phyloP scores from a whole-genome alignment of 1,284 basidiomycete species.

The Coniferiporia weirii region DNA sequence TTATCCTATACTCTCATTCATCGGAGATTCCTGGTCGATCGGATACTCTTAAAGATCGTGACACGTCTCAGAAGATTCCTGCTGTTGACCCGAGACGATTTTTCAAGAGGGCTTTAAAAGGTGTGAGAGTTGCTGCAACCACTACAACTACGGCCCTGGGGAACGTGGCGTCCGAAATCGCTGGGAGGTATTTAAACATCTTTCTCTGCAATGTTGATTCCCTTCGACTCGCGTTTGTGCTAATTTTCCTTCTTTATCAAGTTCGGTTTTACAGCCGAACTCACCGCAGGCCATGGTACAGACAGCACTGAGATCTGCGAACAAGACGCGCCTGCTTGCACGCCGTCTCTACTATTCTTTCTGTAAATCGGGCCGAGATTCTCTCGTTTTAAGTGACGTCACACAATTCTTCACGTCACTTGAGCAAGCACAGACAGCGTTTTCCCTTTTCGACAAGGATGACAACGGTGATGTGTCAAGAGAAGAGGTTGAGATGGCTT shows the following conservation, averaged over 20 bases:
- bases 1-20: slow-evolving; percentile 77
- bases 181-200: slow-evolving; percentile 44
- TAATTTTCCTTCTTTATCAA: slow-evolving; percentile 22
- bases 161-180: slow-evolving; percentile 70
- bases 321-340: slow-evolving; percentile 81
- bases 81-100: slow-evolving; percentile 55
- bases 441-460: slow-evolving; percentile 81
- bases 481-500: slow-evolving; percentile 76
- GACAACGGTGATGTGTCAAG: slow-evolving; percentile 71
- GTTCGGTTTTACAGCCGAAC: slow-evolving; percentile 83
- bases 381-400: slow-evolving; percentile 68
- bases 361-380: slow-evolving; percentile 54
- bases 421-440: slow-evolving; percentile 63
- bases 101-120: slow-evolving; percentile 69
- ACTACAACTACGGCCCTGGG: slow-evolving; percentile 79
- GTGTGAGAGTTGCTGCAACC: slow-evolving; percentile 68
- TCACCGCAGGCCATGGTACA: slow-evolving; percentile 81
- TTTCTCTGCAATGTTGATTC: slow-evolving; percentile 3
- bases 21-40: slow-evolving; percentile 63
- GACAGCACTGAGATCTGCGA: slow-evolving; percentile 71
- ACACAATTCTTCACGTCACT: slow-evolving; percentile 63
- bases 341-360: slow-evolving; percentile 88
- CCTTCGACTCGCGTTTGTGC: not conserved
- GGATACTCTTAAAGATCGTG: slow-evolving; percentile 55
- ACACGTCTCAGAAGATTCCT: slow-evolving; percentile 31